These are phyloP conservation scores for Rhodotorula sp. DNA, from an alignment of 1,284 basidiomycete species.

Conservation along the genomic window DNA sequence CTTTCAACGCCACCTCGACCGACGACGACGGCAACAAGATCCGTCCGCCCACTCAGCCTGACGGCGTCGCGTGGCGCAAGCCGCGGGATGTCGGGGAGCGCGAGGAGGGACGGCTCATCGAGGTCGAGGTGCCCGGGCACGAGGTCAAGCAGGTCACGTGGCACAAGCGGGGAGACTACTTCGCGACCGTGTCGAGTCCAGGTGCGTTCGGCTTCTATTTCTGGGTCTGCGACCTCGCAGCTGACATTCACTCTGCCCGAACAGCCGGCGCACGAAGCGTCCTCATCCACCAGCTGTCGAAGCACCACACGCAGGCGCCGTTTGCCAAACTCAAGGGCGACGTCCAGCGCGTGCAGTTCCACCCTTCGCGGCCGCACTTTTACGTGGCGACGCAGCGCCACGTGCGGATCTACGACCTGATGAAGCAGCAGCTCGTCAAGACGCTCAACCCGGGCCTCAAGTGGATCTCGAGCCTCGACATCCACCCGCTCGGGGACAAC, in stretches of 20 bases:
- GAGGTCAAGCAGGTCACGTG: slow-evolving; percentile 81
- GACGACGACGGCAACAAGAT: slow-evolving; percentile 35
- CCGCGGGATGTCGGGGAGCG: slow-evolving; percentile 52
- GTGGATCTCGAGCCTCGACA: slow-evolving; percentile 96
- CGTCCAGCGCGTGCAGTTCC: slow-evolving; percentile 90
- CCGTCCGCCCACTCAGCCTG: slow-evolving; percentile 35
- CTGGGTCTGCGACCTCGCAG: too few relatives aligned
- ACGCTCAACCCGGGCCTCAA: slow-evolving; percentile 87
- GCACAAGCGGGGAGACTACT: slow-evolving; percentile 94
- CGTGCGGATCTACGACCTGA: slow-evolving; percentile 90
- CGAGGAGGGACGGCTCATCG: slow-evolving; percentile 54
- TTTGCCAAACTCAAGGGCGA: slow-evolving; percentile 90
- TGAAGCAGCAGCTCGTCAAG: slow-evolving; percentile 88
- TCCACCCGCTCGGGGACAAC: slow-evolving; percentile 94
- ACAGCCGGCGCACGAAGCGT: slow-evolving; percentile 69
- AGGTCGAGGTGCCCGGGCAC: slow-evolving; percentile 61
- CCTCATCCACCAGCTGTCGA: slow-evolving; percentile 92
- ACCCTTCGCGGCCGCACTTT: slow-evolving; percentile 90
- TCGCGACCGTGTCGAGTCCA: slow-evolving; percentile 71
- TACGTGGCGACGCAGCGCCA: slow-evolving; percentile 99
- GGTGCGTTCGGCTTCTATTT: slow-evolving; percentile 39
- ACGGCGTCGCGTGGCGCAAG: slow-evolving; percentile 56
- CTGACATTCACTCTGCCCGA: slow-evolving; percentile 47
- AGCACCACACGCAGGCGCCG: slow-evolving; percentile 92
- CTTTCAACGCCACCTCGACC: slow-evolving; percentile 42